These are phyloP conservation scores for Parietaria judaica DNA, from an alignment of 306 rosid genomes.

Conservation along the genomic window DNA sequence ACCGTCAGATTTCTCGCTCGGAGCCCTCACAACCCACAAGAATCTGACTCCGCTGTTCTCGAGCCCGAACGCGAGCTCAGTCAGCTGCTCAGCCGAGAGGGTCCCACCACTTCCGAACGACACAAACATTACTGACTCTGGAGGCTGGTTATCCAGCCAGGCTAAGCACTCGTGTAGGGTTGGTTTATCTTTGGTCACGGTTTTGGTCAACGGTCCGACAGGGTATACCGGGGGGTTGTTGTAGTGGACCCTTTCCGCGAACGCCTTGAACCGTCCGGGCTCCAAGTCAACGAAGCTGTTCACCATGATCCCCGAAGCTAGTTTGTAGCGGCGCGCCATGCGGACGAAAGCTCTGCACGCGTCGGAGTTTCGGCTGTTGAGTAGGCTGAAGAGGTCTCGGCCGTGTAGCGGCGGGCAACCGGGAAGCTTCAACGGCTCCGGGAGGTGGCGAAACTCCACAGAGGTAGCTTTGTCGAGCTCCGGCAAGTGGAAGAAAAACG, in stretches of 20 bases:
- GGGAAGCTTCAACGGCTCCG: conserved; percentile 15
- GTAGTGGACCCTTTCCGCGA: neutral
- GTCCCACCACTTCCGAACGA: conserved; percentile 28
- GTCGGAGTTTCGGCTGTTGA: conserved; percentile 14
- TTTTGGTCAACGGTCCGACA: conserved; percentile 4
- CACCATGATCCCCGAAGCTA: conserved; percentile 15
- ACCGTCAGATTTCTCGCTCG: conserved; percentile 14
- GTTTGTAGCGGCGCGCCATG: neutral
- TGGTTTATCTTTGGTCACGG: neutral
- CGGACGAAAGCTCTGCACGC: neutral
- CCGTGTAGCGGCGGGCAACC: conserved; percentile 21
- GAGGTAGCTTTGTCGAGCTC: conserved; percentile 14
- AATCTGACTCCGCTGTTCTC: conserved; percentile 24
- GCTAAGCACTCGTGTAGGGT: conserved; percentile 2
- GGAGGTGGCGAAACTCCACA: conserved; percentile 17
- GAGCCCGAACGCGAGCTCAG: conserved; percentile 17
- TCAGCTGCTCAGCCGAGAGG: conserved; percentile 12
- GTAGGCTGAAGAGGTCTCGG: neutral
- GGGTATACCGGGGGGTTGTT: conserved; percentile 18
- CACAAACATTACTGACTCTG: conserved; percentile 13
- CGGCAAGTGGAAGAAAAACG: conserved; percentile 15
- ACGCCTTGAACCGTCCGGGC: conserved; percentile 14
- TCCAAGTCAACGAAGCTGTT: conserved; percentile 19
- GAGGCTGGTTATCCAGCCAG: conserved; percentile 25
- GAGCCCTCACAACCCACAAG: conserved; percentile 15